Conservation (phyloP, 108 stramenopile genomes). For the Fistulifera pelliculosa region DNA sequence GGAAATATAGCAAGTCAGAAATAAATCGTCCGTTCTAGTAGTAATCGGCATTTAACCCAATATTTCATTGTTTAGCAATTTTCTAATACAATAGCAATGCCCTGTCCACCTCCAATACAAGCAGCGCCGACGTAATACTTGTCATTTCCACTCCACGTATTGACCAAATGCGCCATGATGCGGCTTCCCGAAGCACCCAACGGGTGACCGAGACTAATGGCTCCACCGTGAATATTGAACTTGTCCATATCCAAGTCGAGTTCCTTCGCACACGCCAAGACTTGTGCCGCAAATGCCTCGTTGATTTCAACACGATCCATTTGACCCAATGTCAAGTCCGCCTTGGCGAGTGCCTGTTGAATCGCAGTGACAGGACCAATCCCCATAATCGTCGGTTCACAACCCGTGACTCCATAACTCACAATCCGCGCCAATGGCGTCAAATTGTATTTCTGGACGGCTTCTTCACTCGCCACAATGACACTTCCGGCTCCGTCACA, state of each 20-base stretch:
- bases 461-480: conserved; percentile 85
- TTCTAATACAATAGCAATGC: conserved; percentile 95
- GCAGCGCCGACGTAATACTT: conserved; percentile 90
- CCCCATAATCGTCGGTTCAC: conserved; percentile 92
- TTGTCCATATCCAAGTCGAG: conserved; percentile 88
- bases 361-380: conserved; percentile 95
- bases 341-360: conserved; percentile 63
- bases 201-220: conserved; percentile 91
- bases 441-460: conserved; percentile 71
- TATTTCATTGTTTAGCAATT: conserved; percentile 1
- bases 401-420: conserved; percentile 71
- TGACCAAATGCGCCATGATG: conserved; percentile 90
- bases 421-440: conserved; percentile 82
- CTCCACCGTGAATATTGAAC: conserved; percentile 91
- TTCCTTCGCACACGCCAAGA: conserved; percentile 92
- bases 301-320: conserved; percentile 98
- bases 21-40: no score
- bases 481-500: conserved; percentile 95
- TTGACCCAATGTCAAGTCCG: conserved; percentile 79
- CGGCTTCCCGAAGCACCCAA: conserved; percentile 90
- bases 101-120: conserved; percentile 99
- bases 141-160: conserved; percentile 63
- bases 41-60: neutral
- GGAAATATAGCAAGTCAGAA: no score
- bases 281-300: conserved; percentile 98